Base-by-base conservation (phyloP, 495 filamentous ascomycete genomes). In the Rostrohypoxylon terebratum region DNA sequence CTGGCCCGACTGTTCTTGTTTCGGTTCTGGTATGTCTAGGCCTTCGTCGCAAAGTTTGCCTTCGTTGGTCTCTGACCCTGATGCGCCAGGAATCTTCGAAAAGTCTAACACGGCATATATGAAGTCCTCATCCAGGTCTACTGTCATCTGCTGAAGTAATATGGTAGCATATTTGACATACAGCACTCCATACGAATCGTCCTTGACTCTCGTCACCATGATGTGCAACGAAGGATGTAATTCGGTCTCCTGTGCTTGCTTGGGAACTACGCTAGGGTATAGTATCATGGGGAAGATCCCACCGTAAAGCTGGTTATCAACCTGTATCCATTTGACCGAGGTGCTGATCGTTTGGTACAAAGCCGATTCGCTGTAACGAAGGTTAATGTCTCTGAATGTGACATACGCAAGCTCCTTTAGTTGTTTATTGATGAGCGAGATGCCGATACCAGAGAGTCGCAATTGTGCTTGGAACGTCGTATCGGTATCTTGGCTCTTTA, bases 111-210 rank as follows among this genome's bases (percentile, higher is more conserved):
- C 88, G 16, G 96, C 95, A 75, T 96, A 96, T 68, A 98, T 92
- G 76, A 99, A 99, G 77, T 99, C 96, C 77, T 99, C 96, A 72
- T 99, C 96, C 50, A 99, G 90, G 79, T 99, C 96, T 1, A 98
- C 83, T 0, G 96, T 98, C 95, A 99, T 98, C 80, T 99, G 93
- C 80, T 99, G 96, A 54, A 99, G 81, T 25, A 99, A 86, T 14
- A 99, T 59, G 0, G 94, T 98, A 44, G 94, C 93, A 79, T 98
- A 98, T 81, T 99, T 99, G 84, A 99, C 96, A 81, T 99, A 99
- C 53, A 97, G 86, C 51, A 99, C 96, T 71, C 96, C 96, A 73
- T 98, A 98, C 3, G 94, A 96, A 78, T 99, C 95, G 75, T 99
- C 96, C 81, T 98, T 98, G 76, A 99, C 95, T 25, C 94, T 87